Base-by-base conservation (phyloP, 805 yeast species). In the Suhomyces xylopsoci region DNA sequence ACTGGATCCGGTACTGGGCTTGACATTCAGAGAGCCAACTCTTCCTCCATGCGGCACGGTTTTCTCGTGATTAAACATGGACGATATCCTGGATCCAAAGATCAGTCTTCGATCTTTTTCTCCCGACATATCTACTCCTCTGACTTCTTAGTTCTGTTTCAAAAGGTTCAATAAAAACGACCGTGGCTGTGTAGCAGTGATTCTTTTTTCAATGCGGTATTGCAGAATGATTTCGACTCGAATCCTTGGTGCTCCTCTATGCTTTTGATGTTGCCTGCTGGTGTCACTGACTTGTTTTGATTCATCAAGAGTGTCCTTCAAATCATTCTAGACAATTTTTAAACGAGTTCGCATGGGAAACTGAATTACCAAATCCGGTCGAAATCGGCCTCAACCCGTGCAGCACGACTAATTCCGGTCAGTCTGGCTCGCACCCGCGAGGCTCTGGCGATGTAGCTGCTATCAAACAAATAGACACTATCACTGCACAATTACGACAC, bases 61-160 rank as follows among this genome's bases (percentile, higher is more conserved):
- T 14, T 42, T 42, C n/a, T 50, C 45, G 43, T 51, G 50, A 55
- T 61, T 61, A 57, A 69, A 69, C 26, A 69, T 68, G 12, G 72
- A 65, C 48, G 67, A 60, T 32, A 69, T 63, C 24, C 73, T 62
- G 8, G 65, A 56, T 34, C 73, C 72, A 52, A 69, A 68, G 38
- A 62, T 58, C 44, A 58, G 58, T 45, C 59, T 52, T 55, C 53
- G 61, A 56, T 55, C 56, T 40, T 52, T 51, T 12, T 51, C 55
- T 12, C 49, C 49, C n/a, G 49, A 47, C 49, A 47, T 47, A 6
- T 42, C 30, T 10, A 5, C 20, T 38, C 17, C 9, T 15, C 2
- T 17, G 14, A 32, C 36, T 32, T 32, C 3, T 32, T 32, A 32
- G 9, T 32, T 32, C 17, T 36, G 7, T 9, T 36, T 1, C 41